phyloP scores from a whole-genome alignment of 164 flowering plant species.

The Magnolia kwangsiensis region DNA sequence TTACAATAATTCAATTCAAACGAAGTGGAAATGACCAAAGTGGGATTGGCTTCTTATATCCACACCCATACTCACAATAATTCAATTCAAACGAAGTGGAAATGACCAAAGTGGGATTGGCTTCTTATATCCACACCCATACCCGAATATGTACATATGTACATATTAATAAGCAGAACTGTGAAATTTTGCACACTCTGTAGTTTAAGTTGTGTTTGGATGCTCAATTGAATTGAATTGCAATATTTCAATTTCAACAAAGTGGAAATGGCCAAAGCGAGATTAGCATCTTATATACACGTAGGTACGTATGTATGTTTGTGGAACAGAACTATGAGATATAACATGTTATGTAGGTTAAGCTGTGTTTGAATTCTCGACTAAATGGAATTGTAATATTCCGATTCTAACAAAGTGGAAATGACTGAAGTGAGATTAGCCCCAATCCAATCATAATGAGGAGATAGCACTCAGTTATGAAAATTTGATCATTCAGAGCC shows the following conservation, averaged over 20 bases:
- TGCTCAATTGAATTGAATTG: background rate
- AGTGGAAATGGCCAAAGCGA: background rate
- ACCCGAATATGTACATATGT: too few relatives aligned
- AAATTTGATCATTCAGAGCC: background rate
- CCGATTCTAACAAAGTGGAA: too few relatives aligned
- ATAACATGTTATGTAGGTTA: too few relatives aligned
- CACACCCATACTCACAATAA: background rate
- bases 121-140: too few relatives aligned
- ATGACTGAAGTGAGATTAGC: too few relatives aligned
- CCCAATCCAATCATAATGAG: too few relatives aligned
- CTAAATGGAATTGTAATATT: too few relatives aligned
- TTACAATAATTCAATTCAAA: background rate
- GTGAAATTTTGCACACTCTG: background rate
- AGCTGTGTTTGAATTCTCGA: too few relatives aligned
- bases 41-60: background rate
- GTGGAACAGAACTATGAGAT: too few relatives aligned
- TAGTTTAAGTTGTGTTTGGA: background rate
- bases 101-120: background rate
- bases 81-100: background rate
- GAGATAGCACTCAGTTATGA: background rate
- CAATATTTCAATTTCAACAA: background rate
- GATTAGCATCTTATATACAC: too few relatives aligned
- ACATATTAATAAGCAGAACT: background rate
- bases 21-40: background rate
- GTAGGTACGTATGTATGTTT: too few relatives aligned